A percentile compares a stretch with the other conserved stretches of the same genome.
Evolutionary conservation across 1,284 basidiomycete genomes (phyloP).

Genomic region (Ganoderma lucidum): DNA sequence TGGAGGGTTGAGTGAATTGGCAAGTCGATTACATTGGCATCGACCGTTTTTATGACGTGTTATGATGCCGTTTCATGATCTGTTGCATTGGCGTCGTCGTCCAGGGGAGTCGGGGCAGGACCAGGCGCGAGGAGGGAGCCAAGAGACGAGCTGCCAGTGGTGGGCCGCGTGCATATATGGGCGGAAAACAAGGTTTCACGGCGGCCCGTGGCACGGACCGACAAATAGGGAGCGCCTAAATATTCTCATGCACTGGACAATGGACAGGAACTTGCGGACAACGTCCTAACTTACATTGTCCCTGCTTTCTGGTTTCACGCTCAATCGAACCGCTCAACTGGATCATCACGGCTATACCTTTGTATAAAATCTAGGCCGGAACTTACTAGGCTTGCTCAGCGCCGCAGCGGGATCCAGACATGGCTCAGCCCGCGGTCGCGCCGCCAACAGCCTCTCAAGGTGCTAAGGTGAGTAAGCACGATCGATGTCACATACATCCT

Average conservation of each 20-base stretch:
- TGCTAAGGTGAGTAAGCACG: conserved; percentile 30
- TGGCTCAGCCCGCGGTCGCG: conserved; percentile 9
- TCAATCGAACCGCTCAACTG: neutral
- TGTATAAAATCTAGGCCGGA: neutral
- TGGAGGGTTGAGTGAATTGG: neutral
- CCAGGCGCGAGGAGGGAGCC: neutral
- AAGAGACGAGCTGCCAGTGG: neutral
- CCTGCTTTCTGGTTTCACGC: neutral
- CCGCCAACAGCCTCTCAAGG: neutral
- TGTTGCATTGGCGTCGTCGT: neutral
- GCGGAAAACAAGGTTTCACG: neutral
- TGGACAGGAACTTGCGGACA: neutral
- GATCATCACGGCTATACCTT: neutral
- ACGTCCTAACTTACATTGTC: neutral
- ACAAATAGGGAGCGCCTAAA: neutral
- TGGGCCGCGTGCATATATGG: neutral
- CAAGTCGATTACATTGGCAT: neutral
- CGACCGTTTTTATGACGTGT: neutral
- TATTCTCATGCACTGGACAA: neutral
- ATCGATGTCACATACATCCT: neutral
- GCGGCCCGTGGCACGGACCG: neutral
- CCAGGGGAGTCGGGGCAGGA: neutral
- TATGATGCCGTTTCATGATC: too few relatives aligned
- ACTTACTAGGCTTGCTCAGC: conserved; percentile 1
- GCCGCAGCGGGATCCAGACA: neutral